Base-by-base conservation (phyloP, 352 stramenopile genomes). In the Stramenopiles sp. region DNA sequence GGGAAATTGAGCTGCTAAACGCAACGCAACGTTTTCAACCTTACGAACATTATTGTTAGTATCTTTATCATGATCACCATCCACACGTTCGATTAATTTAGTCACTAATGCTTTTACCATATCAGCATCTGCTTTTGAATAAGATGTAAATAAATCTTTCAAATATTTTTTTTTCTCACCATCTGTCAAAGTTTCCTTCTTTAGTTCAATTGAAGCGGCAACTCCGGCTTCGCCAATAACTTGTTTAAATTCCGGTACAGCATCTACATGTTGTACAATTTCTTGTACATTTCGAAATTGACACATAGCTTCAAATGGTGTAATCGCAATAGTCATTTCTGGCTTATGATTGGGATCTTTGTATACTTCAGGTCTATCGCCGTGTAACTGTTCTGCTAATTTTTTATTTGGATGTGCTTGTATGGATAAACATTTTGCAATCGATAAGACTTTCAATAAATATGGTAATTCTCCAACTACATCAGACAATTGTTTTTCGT, bases 291-390 rank as follows among this genome's bases (percentile, higher is more conserved):
- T 86, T 78, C 95, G 92, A 82, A 99, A 99, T 30, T 96, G 94
- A 83, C 90, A 96, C 85, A 97, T 92, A 69, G 94, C 96, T 84
- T 98, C 92, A 79, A 99, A 98, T 33, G 83, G 87, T 74, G 92
- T 98, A 43, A 99, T 84, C 0, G 96, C 96, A 81, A 99, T 97
- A 13, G 94, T 92, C 93, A 99, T 98, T 84, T 99, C 97, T 0
- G 97, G 97, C 84, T 99, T 99, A 87, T 99, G 96, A 84, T 99
- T 99, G 27, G 90, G 78, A 82, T 99, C 96, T 80, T 97, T 97
- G 86, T 99, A 99, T 6, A 94, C 85, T 1, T 93, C 79, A 1
- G 96, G 96, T 80, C 93, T 92, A 7, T 88, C 89, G 4, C 82
- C 83, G 73, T 95, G 90, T 73, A 96, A 81, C 65, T 90, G 81